A percentile compares a stretch with the other conserved stretches of the same genome.
These are phyloP conservation scores for Monocercomonoides exilis DNA, from an alignment of 78 protist genomes.

Conservation along the genomic window DNA sequence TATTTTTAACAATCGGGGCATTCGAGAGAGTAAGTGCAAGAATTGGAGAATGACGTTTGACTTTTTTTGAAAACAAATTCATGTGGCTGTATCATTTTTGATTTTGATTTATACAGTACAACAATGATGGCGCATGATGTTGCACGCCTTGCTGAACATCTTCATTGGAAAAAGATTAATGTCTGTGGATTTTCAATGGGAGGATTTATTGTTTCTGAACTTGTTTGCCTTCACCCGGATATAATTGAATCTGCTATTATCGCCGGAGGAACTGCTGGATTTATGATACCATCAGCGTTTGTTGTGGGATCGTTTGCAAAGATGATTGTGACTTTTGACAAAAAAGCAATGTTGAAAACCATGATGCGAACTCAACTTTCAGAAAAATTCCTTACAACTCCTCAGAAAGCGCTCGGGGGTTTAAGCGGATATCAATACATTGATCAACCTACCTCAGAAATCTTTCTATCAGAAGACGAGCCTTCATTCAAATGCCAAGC, in stretches of 20 bases:
- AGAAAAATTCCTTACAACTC: neutral
- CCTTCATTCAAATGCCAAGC: neutral
- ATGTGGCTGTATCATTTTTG: neutral
- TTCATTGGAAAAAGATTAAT: neutral
- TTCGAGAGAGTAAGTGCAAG: neutral
- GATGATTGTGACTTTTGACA: neutral
- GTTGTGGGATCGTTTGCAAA: neutral
- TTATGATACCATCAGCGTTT: neutral
- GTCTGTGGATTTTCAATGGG: neutral
- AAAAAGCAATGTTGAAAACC: neutral
- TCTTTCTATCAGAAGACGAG: neutral
- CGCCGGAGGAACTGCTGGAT: neutral
- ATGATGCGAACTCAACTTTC: neutral
- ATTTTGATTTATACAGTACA: neutral
- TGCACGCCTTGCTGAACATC: neutral
- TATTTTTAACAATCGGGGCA: neutral
- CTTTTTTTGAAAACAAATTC: neutral
- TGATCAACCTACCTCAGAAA: neutral
- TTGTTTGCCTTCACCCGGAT: neutral
- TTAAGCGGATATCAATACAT: neutral
- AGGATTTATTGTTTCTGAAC: neutral
- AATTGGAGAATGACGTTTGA: neutral
- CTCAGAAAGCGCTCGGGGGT: neutral
- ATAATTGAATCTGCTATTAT: neutral
- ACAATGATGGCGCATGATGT: neutral